Evolutionary conservation across 768 basidiomycete genomes (phyloP).

Genomic region (Termitomyces sp.): DNA sequence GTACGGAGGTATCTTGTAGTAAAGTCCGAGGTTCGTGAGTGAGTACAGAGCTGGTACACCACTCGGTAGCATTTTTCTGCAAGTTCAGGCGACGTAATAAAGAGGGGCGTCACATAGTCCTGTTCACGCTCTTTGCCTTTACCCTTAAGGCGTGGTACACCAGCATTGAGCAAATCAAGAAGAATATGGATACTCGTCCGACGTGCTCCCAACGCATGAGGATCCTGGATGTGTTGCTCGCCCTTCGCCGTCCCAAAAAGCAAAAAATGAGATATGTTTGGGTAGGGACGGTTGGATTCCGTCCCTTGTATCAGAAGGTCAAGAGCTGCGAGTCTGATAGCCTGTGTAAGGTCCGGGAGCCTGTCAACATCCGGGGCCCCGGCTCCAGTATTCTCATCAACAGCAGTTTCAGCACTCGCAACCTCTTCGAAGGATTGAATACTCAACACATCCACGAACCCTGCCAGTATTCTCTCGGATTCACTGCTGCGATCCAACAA

Average conservation of each 20-base stretch:
- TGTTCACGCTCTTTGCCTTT: constrained; percentile 33
- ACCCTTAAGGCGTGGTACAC: constrained; percentile 54
- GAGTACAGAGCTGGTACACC: constrained; percentile 82
- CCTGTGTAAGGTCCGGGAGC: constrained; percentile 47
- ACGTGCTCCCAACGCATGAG: constrained; percentile 64
- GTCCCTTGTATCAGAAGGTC: constrained; percentile 81
- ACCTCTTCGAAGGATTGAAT: constrained; percentile 59
- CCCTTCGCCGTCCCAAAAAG: constrained; percentile 63
- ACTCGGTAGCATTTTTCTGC: constrained; percentile 85
- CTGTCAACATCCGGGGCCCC: constrained; percentile 58
- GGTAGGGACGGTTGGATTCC: constrained; percentile 50
- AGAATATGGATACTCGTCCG: constrained; percentile 77
- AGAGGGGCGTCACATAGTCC: constrained; percentile 42
- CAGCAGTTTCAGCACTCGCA: constrained; percentile 48
- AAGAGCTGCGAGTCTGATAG: constrained; percentile 70
- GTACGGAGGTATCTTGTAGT: constrained; percentile 84
- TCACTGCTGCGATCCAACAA: constrained; percentile 77
- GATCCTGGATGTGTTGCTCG: constrained; percentile 70
- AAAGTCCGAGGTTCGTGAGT: constrained; percentile 74
- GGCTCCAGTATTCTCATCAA: constrained; percentile 65
- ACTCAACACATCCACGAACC: constrained; percentile 64
- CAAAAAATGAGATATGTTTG: constrained; percentile 85
- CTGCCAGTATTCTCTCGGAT: constrained; percentile 79
- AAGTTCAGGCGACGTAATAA: constrained; percentile 61
- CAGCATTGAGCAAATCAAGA: constrained; percentile 67